These are phyloP conservation scores for Picea abies DNA, from an alignment of 83 land plant genomes.

Conservation along the genomic window DNA sequence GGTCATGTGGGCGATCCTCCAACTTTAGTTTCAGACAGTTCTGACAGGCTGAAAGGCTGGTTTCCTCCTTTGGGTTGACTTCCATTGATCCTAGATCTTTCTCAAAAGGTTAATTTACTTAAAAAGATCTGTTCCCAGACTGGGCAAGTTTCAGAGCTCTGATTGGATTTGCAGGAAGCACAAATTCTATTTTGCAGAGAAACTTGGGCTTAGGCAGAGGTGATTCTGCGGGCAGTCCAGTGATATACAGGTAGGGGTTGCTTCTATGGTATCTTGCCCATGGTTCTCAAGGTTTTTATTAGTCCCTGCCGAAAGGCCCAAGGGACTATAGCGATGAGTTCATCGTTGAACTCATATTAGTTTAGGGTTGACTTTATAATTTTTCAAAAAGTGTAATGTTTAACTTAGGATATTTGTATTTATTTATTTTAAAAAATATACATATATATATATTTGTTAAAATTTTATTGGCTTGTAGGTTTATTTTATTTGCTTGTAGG, in stretches of 20 bases:
- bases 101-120: not conserved
- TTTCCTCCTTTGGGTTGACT: slow-evolving; percentile 11
- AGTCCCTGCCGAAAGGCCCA: no score
- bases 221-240: not conserved
- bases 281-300: not conserved
- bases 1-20: not conserved
- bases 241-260: slow-evolving; percentile 11
- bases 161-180: not conserved
- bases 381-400: no score
- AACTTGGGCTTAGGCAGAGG: not conserved
- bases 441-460: no score
- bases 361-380: no score
- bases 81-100: not conserved
- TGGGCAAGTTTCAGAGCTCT: not conserved
- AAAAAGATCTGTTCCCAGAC: not conserved
- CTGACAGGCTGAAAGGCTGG: not conserved
- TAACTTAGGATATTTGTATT: no score
- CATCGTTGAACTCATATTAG: no score
- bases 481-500: no score
- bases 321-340: no score
- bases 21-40: not conserved
- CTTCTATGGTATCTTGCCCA: not conserved
- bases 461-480: no score
- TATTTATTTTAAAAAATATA: no score
- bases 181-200: not conserved